These are phyloP conservation scores for Coemansia sp. DNA, from an alignment of 192 early-diverging fungal genomes.

Conservation along the genomic window DNA sequence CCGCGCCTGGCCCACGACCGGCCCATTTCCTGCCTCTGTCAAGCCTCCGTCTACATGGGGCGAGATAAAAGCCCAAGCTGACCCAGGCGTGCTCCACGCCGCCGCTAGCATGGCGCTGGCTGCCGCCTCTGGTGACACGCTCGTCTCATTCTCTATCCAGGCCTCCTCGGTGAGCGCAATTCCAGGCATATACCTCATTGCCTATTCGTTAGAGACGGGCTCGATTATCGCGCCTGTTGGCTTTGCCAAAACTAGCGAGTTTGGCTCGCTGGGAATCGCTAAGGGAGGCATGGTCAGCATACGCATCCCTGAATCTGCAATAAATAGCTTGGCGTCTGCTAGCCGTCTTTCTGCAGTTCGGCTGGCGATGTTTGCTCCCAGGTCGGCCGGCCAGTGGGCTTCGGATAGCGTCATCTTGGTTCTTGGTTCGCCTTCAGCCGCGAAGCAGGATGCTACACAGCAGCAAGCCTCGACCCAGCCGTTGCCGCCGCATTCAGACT, in stretches of 20 bases:
- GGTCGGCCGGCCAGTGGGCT: background rate
- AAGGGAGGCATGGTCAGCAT: conserved; percentile 27
- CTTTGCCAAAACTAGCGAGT: background rate
- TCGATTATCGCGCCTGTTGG: conserved; percentile 15
- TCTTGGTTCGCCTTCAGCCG: background rate
- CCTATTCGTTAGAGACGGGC: conserved; percentile 9
- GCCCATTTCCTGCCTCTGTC: conserved; percentile 1
- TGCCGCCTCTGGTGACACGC: background rate
- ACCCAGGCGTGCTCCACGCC: background rate
- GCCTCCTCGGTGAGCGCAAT: background rate
- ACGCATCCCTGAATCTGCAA: conserved; percentile 6
- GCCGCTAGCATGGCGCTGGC: conserved; percentile 10
- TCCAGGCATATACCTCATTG: conserved; percentile 9
- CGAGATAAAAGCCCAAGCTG: conserved; percentile 2
- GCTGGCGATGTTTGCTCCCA: background rate
- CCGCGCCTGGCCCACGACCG: conserved; percentile 7
- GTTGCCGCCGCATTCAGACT: too few species aligned
- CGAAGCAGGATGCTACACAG: too few species aligned
- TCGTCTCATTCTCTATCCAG: conserved; percentile 17
- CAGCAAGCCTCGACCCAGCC: too few species aligned
- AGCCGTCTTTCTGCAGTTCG: conserved; percentile 10
- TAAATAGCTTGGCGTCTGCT: background rate
- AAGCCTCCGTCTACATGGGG: conserved; percentile 8
- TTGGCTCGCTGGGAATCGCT: background rate
- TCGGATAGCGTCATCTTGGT: conserved; percentile 11